These are phyloP conservation scores for Jatropha curcas DNA, from an alignment of 345 rosid species.

Conservation along the genomic window DNA sequence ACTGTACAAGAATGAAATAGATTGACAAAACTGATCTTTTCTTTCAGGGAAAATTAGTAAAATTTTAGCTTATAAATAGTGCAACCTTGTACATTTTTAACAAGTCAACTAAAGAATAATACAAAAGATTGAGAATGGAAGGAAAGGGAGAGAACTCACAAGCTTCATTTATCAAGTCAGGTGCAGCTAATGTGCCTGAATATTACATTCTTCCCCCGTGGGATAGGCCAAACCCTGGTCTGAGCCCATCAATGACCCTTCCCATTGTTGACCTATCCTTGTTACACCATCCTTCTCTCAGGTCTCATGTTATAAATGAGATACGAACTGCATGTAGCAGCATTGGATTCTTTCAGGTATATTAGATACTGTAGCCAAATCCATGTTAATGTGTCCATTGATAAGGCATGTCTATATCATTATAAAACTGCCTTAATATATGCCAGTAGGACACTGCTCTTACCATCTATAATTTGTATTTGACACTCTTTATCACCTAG, in stretches of 20 bases:
- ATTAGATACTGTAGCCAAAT: conserved; percentile 1
- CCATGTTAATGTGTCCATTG: neutral
- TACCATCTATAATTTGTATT: neutral
- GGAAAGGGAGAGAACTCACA: neutral
- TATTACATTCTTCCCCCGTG: conserved; percentile 37
- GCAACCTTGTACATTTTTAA: neutral
- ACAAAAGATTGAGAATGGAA: conserved; percentile 3
- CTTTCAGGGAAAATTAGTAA: neutral
- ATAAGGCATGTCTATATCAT: neutral
- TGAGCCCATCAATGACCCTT: conserved; percentile 17
- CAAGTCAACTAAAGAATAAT: neutral
- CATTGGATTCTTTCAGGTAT: conserved; percentile 43
- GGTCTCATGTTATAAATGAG: conserved; percentile 26
- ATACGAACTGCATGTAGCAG: conserved; percentile 34
- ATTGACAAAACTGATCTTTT: neutral
- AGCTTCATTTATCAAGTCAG: conserved; percentile 17
- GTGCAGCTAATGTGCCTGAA: conserved; percentile 27
- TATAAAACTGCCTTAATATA: neutral
- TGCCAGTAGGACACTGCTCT: neutral
- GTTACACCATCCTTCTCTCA: conserved; percentile 27
- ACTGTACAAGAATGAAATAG: conserved; percentile 2
- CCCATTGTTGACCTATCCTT: conserved; percentile 37
- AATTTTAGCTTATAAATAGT: conserved; percentile 9
- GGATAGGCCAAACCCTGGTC: conserved; percentile 20
- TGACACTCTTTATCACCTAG: neutral